A percentile compares a stretch with the other conserved stretches of the same genome.
These are phyloP conservation scores for Fonsecaea erecta DNA, from an alignment of 2,329 filamentous ascomycete species.

Conservation along the genomic window DNA sequence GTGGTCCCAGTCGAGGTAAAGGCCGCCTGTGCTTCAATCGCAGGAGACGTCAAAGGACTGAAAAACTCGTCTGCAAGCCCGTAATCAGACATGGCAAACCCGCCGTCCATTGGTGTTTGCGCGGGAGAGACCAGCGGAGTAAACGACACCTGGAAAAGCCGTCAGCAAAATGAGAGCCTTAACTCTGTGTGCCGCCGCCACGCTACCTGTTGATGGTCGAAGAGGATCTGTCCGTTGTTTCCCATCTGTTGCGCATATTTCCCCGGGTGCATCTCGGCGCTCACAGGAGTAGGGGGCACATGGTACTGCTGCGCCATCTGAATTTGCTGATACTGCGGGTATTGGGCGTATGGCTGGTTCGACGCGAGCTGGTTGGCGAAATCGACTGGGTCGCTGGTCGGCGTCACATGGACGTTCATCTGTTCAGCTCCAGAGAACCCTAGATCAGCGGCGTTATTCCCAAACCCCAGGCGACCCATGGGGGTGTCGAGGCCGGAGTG, in stretches of 20 bases:
- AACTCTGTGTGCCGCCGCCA: background rate
- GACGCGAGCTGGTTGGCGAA: slow-evolving; percentile 36
- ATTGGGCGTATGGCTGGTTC: slow-evolving; percentile 36
- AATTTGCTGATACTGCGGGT: slow-evolving; percentile 41
- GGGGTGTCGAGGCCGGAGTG: slow-evolving; percentile 45
- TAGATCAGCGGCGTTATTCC: slow-evolving; percentile 34
- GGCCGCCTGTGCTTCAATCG: slow-evolving; percentile 51
- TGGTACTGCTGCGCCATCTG: slow-evolving; percentile 36
- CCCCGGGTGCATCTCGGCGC: slow-evolving; percentile 53
- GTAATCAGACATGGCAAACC: slow-evolving; percentile 54
- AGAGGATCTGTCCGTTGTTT: slow-evolving; percentile 47
- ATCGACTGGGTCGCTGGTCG: slow-evolving; percentile 15
- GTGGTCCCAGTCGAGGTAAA: slow-evolving; percentile 49
- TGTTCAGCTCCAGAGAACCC: slow-evolving; percentile 23
- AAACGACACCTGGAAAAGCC: slow-evolving; percentile 50
- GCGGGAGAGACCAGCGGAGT: slow-evolving; percentile 57
- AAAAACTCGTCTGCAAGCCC: slow-evolving; percentile 56
- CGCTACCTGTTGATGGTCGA: slow-evolving; percentile 49
- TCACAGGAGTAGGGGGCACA: slow-evolving; percentile 54
- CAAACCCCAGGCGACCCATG: slow-evolving; percentile 47
- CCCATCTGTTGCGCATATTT: slow-evolving; percentile 49
- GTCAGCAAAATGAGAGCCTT: slow-evolving; percentile 21
- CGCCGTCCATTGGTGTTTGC: slow-evolving; percentile 55
- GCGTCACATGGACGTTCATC: slow-evolving; percentile 39
- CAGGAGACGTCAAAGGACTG: slow-evolving; percentile 56